Evolutionary conservation across 169 alveolate species (phyloP).

Genomic region (Plasmodium vivax): DNA sequence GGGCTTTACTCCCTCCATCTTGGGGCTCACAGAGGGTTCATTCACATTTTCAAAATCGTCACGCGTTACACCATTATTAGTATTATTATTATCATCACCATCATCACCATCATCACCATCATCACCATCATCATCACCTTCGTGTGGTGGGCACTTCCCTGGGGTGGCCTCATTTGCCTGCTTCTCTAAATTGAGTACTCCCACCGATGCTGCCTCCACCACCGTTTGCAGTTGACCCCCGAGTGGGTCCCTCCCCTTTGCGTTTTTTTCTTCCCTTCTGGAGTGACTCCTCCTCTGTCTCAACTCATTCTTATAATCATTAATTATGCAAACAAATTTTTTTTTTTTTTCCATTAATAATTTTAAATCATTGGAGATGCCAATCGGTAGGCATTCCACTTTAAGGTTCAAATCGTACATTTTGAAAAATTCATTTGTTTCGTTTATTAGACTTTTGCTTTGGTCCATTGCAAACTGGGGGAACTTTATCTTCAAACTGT

Average conservation of each 20-base stretch:
- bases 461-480: conserved; percentile 73
- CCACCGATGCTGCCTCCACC: neutral
- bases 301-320: conserved; percentile 57
- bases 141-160: neutral
- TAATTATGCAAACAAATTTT: conserved; percentile 16
- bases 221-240: neutral
- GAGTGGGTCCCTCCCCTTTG: neutral
- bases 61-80: neutral
- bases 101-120: neutral
- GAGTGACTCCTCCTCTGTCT: neutral
- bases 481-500: neutral
- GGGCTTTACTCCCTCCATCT: neutral
- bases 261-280: neutral
- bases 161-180: neutral
- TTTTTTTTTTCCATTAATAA: conserved; percentile 43
- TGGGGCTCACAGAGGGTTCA: neutral
- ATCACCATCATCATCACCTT: neutral
- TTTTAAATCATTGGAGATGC: conserved; percentile 24
- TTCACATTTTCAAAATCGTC: neutral
- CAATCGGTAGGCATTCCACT: conserved; percentile 54
- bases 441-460: conserved; percentile 55
- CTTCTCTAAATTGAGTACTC: neutral
- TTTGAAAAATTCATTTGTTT: conserved; percentile 55
- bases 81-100: neutral
- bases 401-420: conserved; percentile 53